Evolutionary conservation across 208 protist genomes (phyloP), one percentile per base, ranked within the genome.

Genomic region (Crithidia thermophila): DNA sequence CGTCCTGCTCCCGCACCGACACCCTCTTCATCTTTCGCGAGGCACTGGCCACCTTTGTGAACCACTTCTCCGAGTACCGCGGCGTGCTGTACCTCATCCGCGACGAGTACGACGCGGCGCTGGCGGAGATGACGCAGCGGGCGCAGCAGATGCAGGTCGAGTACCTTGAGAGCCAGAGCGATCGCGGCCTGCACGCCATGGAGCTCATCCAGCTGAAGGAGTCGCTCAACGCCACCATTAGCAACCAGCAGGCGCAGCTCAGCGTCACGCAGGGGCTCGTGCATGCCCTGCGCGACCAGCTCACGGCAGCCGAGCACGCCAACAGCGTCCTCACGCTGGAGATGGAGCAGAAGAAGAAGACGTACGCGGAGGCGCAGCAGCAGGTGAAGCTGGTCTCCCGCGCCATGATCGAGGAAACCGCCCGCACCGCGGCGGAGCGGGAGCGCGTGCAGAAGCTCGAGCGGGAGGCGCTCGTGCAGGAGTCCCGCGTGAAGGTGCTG

Each of bases 21-120:
- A 94, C 83, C 10, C 72, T 96, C 23, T 86, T 90, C 51, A 96
- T 96, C 57, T 90, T 94, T 45, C 72, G 81, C 9, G 91, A 96
- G 58, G 91, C 81, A 0, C 84, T 96, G 60, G 75, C 63, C 37
- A 84, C 78, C 27, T 77, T 96, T 65, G 75, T 87, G 47, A 85
- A 93, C 36, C 91, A 94, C 73, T 96, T 96, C 69, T 34, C 79
- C 28, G 87, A 96, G 66, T 96, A 93, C 72, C 75, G 55, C 28
- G 73, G 68, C 37, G 68, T 94, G 20, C 77, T 96, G 45, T 81
- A 74, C 58, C 56, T 93, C 40, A 94, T 94, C 53, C 80, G 81
- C 11, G 85, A 92, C 57, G 88, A 91, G 66, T 96, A 96, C 76
- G 88, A 96, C 37, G 80, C 80, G n/a, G 79, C 80, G 0, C 67